A percentile compares a stretch with the other conserved stretches of the same genome.
Conservation (phyloP, 331 rosid genomes). For the Quercus tomentella region DNA sequence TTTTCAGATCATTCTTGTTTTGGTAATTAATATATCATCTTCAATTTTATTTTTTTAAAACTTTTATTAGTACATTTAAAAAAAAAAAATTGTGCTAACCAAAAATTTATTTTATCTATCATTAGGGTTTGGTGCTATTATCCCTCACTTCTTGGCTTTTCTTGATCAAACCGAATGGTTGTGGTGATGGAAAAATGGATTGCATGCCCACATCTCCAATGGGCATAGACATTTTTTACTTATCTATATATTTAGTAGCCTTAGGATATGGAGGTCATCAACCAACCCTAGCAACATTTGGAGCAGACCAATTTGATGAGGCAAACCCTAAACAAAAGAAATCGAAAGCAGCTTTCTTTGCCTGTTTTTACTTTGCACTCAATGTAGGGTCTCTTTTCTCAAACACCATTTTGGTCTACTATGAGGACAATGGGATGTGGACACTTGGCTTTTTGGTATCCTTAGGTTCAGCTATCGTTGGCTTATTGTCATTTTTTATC, state of each 20-base stretch:
- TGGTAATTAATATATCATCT: constrained; percentile 35
- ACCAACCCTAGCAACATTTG: constrained; percentile 73
- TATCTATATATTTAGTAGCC: constrained; percentile 74
- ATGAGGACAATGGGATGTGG: constrained; percentile 69
- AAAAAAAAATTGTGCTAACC: not conserved
- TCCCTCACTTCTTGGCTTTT: constrained; percentile 51
- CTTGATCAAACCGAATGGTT: constrained; percentile 62
- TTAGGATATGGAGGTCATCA: constrained; percentile 87
- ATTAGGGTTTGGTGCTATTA: constrained; percentile 55
- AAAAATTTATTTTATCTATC: not conserved
- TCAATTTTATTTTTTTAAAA: too few relatives aligned
- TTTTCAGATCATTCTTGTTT: constrained; percentile 55
- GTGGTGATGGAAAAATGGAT: constrained; percentile 42
- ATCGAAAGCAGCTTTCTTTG: constrained; percentile 57
- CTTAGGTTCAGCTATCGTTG: constrained; percentile 56
- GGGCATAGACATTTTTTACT: constrained; percentile 50
- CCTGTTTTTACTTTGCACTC: constrained; percentile 70
- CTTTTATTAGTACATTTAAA: too few relatives aligned
- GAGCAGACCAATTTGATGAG: constrained; percentile 81
- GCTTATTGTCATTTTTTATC: constrained; percentile 40
- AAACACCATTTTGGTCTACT: constrained; percentile 70
- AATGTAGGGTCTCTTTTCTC: constrained; percentile 75
- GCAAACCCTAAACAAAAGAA: constrained; percentile 33
- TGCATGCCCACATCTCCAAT: constrained; percentile 40
- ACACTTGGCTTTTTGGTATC: constrained; percentile 61